Evolutionary conservation across 345 rosid genomes (phyloP).

Genomic region (Durio zibethinus): DNA sequence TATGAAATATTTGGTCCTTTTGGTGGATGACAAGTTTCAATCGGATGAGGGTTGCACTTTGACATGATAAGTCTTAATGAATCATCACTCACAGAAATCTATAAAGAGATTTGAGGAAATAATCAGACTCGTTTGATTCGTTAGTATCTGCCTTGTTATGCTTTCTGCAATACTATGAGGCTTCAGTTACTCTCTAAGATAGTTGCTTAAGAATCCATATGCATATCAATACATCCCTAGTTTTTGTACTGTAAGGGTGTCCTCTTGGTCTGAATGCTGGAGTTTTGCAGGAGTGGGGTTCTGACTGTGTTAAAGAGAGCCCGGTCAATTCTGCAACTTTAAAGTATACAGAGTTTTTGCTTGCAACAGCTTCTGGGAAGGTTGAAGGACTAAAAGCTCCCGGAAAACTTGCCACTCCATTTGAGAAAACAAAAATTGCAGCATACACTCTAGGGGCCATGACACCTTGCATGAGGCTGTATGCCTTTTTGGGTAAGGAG

Average conservation of each 20-base stretch:
- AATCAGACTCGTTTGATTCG: not conserved
- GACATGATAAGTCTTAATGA: not conserved
- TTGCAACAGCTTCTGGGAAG: constrained; percentile 96
- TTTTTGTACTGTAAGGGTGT: constrained; percentile 1
- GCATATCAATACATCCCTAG: not conserved
- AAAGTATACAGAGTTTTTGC: constrained; percentile 76
- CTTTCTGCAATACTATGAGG: not conserved
- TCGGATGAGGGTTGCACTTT: not conserved
- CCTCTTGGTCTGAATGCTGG: constrained; percentile 25
- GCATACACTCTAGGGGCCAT: constrained; percentile 95
- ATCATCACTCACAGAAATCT: not conserved
- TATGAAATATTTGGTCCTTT: not conserved
- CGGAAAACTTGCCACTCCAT: constrained; percentile 91
- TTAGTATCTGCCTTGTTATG: not conserved
- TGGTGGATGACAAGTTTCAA: not conserved
- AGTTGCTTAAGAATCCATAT: not conserved
- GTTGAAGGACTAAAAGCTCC: constrained; percentile 91
- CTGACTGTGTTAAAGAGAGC: constrained; percentile 52
- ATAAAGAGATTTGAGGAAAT: not conserved
- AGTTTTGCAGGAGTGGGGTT: constrained; percentile 76
- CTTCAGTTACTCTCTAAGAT: not conserved
- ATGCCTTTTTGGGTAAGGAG: constrained; percentile 81
- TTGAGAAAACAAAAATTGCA: constrained; percentile 94
- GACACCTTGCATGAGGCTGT: constrained; percentile 94
- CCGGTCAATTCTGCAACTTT: constrained; percentile 59